phyloP scores from a whole-genome alignment of 345 rosid species.

The Dovyalis caffra region DNA sequence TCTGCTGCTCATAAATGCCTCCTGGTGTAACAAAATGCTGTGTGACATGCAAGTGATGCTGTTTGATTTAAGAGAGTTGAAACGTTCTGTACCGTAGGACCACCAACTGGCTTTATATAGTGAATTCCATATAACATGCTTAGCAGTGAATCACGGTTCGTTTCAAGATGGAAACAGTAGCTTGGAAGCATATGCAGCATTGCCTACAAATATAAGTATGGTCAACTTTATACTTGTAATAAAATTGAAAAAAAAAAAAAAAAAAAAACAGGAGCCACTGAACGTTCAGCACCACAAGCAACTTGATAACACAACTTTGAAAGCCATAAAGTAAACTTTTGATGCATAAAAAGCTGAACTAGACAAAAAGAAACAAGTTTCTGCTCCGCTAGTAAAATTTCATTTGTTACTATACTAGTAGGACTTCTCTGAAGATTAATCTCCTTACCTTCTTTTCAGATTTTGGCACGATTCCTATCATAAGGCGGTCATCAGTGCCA shows the following conservation, averaged over 20 bases:
- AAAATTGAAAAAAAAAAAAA: neutral
- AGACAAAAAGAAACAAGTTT: neutral
- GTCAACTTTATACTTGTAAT: neutral
- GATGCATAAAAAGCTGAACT: neutral
- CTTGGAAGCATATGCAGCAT: constrained; percentile 46
- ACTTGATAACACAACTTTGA: neutral
- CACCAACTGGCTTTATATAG: constrained; percentile 45
- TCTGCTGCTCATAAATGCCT: no score
- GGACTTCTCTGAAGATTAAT: neutral
- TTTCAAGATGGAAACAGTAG: constrained; percentile 39
- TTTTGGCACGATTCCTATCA: constrained; percentile 47
- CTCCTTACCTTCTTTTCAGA: constrained; percentile 51
- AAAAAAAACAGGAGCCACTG: neutral
- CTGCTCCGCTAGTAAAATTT: neutral
- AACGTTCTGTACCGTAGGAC: constrained; percentile 41
- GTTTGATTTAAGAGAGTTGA: neutral
- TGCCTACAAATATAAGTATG: constrained; percentile 25
- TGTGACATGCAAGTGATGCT: no score
- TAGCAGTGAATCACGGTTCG: constrained; percentile 35
- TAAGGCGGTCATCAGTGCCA: constrained; percentile 39
- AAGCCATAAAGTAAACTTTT: neutral
- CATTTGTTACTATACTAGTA: neutral
- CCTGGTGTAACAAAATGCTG: no score
- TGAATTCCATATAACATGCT: constrained; percentile 53
- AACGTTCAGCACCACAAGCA: neutral